Conservation (phyloP, 202 grass and related monocot species). For the Eragrostis tef region DNA sequence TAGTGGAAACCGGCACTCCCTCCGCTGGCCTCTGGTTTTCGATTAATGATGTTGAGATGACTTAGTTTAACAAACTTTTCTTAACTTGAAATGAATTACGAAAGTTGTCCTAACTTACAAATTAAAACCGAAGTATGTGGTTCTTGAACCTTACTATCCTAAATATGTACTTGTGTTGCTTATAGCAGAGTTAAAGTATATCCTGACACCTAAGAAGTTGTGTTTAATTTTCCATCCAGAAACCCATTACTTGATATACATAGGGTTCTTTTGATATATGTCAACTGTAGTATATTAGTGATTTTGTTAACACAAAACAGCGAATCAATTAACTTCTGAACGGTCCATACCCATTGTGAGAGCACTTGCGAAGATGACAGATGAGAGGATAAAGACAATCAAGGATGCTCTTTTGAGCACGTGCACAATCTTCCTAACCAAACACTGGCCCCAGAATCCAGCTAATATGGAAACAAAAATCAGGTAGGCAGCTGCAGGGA, state of each 20-base stretch:
- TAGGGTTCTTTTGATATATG: neutral
- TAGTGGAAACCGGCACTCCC: too few species aligned
- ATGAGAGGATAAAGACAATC: conserved; percentile 96
- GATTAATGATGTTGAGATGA: too few species aligned
- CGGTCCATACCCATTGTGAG: conserved; percentile 75
- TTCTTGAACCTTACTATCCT: neutral
- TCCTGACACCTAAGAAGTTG: neutral
- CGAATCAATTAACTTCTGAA: neutral
- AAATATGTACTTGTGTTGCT: neutral
- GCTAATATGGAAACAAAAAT: conserved; percentile 77
- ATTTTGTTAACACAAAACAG: neutral
- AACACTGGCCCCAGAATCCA: conserved; percentile 92
- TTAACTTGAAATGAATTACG: too few species aligned
- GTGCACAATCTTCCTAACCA: conserved; percentile 81
- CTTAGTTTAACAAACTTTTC: too few species aligned
- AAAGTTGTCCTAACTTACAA: too few species aligned
- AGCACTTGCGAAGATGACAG: conserved; percentile 92
- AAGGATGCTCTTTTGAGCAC: conserved; percentile 80
- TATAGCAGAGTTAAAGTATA: neutral
- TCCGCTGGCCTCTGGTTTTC: too few species aligned
- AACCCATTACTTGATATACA: neutral
- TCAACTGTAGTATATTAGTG: neutral
- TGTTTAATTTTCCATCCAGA: neutral
- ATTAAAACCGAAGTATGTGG: too few species aligned
- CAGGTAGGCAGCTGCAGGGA: conserved; percentile 75